These are phyloP conservation scores for Lichtheimia ramosa DNA, from an alignment of 371 early-diverging fungal species.

Conservation along the genomic window DNA sequence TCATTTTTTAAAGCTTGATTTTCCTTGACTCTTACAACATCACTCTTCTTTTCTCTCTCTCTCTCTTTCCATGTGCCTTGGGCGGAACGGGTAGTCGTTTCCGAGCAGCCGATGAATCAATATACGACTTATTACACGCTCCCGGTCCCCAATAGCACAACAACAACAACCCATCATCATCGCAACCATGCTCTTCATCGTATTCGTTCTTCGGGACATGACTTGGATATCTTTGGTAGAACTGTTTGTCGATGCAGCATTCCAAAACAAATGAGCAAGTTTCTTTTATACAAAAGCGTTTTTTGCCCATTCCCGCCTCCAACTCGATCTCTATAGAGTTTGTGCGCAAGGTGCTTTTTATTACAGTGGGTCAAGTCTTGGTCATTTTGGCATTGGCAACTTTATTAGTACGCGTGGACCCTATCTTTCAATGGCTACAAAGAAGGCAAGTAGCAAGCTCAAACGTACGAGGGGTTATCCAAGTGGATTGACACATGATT, in stretches of 20 bases:
- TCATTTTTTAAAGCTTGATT: background rate
- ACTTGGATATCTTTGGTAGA: slow-evolving; percentile 38
- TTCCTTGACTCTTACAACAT: background rate
- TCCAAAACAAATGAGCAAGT: slow-evolving; percentile 37
- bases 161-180: too few species aligned
- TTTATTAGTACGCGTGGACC: slow-evolving; percentile 14
- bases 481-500: too few species aligned
- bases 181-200: background rate
- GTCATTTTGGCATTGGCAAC: slow-evolving; percentile 6
- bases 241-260: slow-evolving; percentile 31
- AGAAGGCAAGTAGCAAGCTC: slow-evolving; percentile 17
- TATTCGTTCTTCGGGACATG: slow-evolving; percentile 25
- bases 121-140: background rate
- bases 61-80: background rate
- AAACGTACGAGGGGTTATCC: background rate
- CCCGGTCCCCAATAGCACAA: background rate
- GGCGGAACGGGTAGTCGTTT: background rate
- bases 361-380: slow-evolving; percentile 14
- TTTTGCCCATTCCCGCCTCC: background rate
- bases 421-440: slow-evolving; percentile 28
- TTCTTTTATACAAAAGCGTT: background rate
- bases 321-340: slow-evolving; percentile 9
- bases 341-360: slow-evolving; percentile 18
- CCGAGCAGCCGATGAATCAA: background rate
- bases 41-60: slow-evolving; percentile 1